phyloP scores from a whole-genome alignment of 176 grass and related monocot genomes.

The Thinopyrum elongatum region DNA sequence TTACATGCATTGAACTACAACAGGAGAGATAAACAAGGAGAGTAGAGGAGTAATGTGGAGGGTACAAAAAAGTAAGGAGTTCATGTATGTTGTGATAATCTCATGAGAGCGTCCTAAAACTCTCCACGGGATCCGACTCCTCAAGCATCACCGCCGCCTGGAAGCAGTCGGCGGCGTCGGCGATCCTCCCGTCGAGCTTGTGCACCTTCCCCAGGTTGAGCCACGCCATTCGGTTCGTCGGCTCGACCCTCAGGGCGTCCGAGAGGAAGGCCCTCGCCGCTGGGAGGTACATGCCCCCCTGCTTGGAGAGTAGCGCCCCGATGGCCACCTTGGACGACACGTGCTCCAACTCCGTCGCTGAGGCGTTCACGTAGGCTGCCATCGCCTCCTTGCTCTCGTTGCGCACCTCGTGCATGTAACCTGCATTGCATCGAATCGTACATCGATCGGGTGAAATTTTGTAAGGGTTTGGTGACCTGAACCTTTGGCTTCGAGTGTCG shows the following conservation, averaged over 20 bases:
- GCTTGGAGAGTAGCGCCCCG: conserved; percentile 57
- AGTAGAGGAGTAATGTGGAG: no score
- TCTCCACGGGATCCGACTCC: conserved; percentile 89
- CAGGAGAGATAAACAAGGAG: no score
- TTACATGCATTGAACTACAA: no score
- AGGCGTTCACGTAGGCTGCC: conserved; percentile 57
- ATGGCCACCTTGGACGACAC: conserved; percentile 73
- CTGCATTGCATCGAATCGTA: conserved; percentile 19
- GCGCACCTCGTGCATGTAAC: conserved; percentile 58
- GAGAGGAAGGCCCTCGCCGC: conserved; percentile 83
- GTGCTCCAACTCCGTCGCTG: conserved; percentile 54
- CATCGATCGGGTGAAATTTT: not conserved
- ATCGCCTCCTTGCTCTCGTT: conserved; percentile 42
- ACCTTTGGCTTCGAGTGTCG: conserved; percentile 41
- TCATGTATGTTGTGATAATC: not conserved
- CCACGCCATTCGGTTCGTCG: conserved; percentile 81
- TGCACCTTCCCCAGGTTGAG: conserved; percentile 79
- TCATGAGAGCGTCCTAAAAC: conserved; percentile 62
- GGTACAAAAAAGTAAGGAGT: no score
- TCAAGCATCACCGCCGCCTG: conserved; percentile 81
- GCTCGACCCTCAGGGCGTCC: conserved; percentile 69
- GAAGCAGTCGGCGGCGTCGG: conserved; percentile 87
- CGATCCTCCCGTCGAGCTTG: conserved; percentile 53
- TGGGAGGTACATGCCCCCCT: conserved; percentile 62
- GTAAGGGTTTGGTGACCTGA: not conserved